These are phyloP conservation scores for Carex cristatella DNA, from an alignment of 176 grass and related monocot genomes.

Conservation along the genomic window DNA sequence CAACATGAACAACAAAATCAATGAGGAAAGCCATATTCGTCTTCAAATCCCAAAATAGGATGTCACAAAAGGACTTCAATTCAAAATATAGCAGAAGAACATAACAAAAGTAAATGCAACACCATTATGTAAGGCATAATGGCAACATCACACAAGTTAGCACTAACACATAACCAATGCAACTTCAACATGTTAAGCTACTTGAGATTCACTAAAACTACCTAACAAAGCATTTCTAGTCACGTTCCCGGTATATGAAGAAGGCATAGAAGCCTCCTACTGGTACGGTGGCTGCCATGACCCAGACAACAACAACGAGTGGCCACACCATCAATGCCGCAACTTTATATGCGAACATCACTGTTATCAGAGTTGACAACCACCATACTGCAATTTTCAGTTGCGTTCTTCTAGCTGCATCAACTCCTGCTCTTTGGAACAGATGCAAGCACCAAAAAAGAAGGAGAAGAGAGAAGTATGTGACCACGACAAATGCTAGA, in stretches of 20 bases:
- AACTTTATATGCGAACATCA: conserved; percentile 22
- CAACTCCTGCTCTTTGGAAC: not conserved
- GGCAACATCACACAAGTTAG: not conserved
- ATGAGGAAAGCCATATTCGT: too few species aligned
- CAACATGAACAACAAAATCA: too few species aligned
- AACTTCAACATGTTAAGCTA: not conserved
- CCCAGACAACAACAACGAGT: conserved; percentile 2
- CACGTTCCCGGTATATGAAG: not conserved
- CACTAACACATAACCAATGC: not conserved
- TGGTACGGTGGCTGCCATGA: not conserved
- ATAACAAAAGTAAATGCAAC: not conserved
- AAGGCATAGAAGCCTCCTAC: conserved; percentile 22
- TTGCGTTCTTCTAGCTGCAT: not conserved
- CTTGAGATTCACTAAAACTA: not conserved
- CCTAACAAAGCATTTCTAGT: not conserved
- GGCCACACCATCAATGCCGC: not conserved
- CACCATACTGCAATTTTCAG: conserved; percentile 6
- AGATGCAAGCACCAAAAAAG: conserved; percentile 15
- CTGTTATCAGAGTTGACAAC: not conserved
- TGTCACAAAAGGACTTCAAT: not conserved
- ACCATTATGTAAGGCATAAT: not conserved
- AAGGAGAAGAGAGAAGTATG: not conserved
- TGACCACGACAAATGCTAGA: not conserved
- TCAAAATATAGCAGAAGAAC: not conserved
- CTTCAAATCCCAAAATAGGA: not conserved